These are phyloP conservation scores for Geranium rotundifolium DNA, from an alignment of 345 rosid species.

Conservation along the genomic window DNA sequence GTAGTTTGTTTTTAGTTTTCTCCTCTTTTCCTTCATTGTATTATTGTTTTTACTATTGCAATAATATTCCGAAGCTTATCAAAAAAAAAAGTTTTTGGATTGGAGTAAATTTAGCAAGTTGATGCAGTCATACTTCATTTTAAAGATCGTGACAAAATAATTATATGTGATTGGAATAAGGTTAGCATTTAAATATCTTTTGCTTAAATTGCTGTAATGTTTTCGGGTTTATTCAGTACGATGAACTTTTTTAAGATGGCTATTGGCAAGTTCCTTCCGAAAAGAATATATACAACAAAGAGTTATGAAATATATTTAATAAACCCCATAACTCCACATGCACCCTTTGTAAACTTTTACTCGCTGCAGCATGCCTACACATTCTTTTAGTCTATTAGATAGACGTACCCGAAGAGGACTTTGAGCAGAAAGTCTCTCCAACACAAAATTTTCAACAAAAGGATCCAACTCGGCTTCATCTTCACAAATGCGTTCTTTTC, in stretches of 20 bases:
- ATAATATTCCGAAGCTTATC: too few relatives aligned
- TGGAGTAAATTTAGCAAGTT: too few relatives aligned
- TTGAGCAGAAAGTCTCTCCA: constrained; percentile 92
- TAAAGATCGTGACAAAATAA: not conserved
- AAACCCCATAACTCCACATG: not conserved
- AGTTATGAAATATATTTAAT: too few relatives aligned
- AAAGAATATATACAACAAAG: too few relatives aligned
- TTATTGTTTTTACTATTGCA: too few relatives aligned
- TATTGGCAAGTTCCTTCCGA: not conserved
- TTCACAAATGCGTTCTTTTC: constrained; percentile 30
- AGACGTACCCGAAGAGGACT: constrained; percentile 80
- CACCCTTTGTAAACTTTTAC: not conserved
- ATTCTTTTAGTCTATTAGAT: not conserved
- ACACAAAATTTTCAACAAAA: constrained; percentile 84
- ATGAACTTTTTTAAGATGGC: not conserved
- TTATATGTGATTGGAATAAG: not conserved
- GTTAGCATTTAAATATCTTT: not conserved
- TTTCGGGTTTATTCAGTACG: not conserved
- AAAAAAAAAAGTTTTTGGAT: too few relatives aligned
- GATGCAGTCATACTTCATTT: not conserved
- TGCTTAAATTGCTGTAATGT: not conserved
- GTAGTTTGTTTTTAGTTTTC: too few relatives aligned
- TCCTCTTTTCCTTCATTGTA: too few relatives aligned
- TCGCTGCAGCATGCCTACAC: not conserved
- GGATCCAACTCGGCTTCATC: constrained; percentile 52